Conservation (phyloP, 768 basidiomycete species). For the Mycena venus region DNA sequence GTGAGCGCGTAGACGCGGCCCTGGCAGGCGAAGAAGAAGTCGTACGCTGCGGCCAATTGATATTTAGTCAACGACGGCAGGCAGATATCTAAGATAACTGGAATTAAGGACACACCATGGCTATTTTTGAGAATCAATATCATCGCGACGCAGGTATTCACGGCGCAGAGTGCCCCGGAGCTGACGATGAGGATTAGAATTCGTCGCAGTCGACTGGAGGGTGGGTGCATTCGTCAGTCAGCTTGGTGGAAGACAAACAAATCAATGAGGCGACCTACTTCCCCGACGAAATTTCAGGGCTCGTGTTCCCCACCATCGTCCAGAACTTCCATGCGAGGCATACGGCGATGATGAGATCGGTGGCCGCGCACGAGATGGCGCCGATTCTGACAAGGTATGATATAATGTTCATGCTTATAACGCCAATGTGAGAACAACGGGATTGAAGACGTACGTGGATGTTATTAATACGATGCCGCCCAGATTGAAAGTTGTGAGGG, state of each 20-base stretch:
- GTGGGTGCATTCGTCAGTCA: neutral
- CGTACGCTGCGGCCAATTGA: neutral
- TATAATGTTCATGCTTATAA: neutral
- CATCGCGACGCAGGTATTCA: neutral
- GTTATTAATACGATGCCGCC: neutral
- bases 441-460: neutral
- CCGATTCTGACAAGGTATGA: neutral
- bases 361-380: neutral
- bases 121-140: neutral
- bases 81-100: neutral
- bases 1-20: conserved; percentile 18
- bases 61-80: neutral
- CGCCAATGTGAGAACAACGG: too few relatives aligned
- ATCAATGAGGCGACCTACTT: neutral
- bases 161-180: conserved; percentile 7
- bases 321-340: neutral
- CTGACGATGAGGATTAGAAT: conserved; percentile 3
- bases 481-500: neutral
- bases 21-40: conserved; percentile 10
- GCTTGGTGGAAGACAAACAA: too few relatives aligned
- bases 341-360: neutral
- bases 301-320: neutral
- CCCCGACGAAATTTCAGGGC: neutral
- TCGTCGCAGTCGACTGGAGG: neutral
- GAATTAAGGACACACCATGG: neutral